Evolutionary conservation across 176 grass and related monocot genomes (phyloP).

Genomic region (Oryza meridionalis): DNA sequence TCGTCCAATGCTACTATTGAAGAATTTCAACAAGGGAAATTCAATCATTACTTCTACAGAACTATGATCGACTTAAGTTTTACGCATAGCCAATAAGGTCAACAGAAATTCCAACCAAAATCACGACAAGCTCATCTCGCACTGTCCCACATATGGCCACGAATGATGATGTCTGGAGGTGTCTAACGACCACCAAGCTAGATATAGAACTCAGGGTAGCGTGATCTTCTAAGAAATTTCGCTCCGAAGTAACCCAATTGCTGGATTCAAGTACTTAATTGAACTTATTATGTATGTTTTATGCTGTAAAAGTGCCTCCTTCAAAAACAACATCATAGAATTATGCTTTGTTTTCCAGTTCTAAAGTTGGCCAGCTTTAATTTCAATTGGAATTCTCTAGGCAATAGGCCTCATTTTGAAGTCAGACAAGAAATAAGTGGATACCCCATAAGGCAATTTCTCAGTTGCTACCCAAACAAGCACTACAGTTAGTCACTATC

Average conservation of each 20-base stretch:
- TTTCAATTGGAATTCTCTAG: too few species aligned
- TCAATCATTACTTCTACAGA: background rate
- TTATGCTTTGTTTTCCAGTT: background rate
- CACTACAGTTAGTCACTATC: background rate
- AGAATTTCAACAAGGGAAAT: slow-evolving; percentile 10
- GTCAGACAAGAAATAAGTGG: background rate
- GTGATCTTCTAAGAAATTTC: background rate
- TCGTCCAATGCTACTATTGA: background rate
- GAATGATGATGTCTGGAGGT: background rate
- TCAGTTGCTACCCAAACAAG: background rate
- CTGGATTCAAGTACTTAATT: background rate
- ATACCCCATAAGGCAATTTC: background rate
- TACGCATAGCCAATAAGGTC: background rate
- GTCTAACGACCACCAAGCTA: background rate
- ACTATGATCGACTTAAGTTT: background rate
- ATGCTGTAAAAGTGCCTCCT: background rate
- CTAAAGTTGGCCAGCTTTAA: background rate
- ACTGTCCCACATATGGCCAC: slow-evolving; percentile 4
- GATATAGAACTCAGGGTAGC: background rate
- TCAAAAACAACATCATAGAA: background rate
- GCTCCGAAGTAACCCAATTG: background rate
- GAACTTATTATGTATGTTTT: background rate
- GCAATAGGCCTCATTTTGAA: background rate
- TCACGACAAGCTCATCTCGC: background rate
- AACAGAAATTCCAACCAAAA: background rate